Evolutionary conservation across 2,329 filamentous ascomycete genomes (phyloP), one percentile per base, ranked within the genome.

Genomic region (Zasmidium citrigriseum): DNA sequence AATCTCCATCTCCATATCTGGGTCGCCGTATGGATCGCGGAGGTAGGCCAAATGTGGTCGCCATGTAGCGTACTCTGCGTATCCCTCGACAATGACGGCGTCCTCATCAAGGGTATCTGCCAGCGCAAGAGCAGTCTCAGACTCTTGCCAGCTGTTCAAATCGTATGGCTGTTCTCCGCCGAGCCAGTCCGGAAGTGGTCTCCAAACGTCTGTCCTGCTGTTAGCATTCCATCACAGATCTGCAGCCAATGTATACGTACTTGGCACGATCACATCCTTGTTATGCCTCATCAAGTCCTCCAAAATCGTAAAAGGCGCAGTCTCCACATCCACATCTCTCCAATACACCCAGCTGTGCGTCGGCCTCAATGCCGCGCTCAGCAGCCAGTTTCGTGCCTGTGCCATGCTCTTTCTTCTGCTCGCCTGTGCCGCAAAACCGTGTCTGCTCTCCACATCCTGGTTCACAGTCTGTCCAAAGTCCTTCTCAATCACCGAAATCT

Each of bases 311-410:
- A 93, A 95, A 0, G 95, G 95, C 2, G 95, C 95, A 1, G 95
- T 99, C 77, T 98, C 92, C 9, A 99, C 95, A 77, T 99, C 95
- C 22, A 96, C 95, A 78, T 99, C 95, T 76, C 95, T 87, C 95
- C 95, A 99, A 73, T 99, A 99, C 10, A 99, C 95, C 95, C 95
- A 99, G 64, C 93, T 97, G 73, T 99, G 95, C 53, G 95, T 96
- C 1, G 95, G 95, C 46, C 95, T 87, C 54, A 99, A 79, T 21
- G 95, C 93, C 44, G 95, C 93, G 70, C 92, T 97, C 57, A 99
- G 78, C 53, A 99, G 82, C 95, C 95, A 99, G 76, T 99, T 99
- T 62, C 95, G 86, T 52, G 95, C 95, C 77, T 97, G 92, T 0
- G 95, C 95, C 95, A 99, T 99, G 70, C 96, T 83, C 79, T 99